phyloP scores from a whole-genome alignment of 2,329 filamentous ascomycete genomes.

The Hirsutella rhossiliensis region DNA sequence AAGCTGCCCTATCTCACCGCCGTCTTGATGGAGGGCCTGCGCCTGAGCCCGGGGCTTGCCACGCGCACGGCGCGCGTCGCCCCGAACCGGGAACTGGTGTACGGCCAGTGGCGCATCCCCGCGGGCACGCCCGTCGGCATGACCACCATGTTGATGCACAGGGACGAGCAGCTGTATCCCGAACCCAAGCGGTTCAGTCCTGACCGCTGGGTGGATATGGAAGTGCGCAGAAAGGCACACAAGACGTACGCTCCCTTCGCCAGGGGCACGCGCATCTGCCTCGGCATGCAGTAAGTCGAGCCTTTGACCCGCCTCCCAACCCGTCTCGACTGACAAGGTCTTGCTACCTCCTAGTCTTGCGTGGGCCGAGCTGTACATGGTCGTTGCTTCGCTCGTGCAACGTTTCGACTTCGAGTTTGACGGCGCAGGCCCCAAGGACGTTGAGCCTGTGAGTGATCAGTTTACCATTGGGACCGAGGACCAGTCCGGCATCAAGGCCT shows the following conservation, averaged over 20 bases:
- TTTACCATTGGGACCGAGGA: background rate
- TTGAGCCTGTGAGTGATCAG: background rate
- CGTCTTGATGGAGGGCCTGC: constrained; percentile 22
- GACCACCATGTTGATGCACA: constrained; percentile 17
- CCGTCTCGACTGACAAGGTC: background rate
- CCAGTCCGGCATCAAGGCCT: too few relatives aligned
- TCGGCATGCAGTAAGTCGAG: background rate
- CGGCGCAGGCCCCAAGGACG: background rate
- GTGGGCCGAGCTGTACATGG: background rate
- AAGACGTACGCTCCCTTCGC: background rate
- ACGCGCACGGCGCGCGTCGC: constrained; percentile 14
- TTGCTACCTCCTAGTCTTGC: background rate
- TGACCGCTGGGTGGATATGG: constrained; percentile 11
- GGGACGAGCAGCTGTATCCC: constrained; percentile 11
- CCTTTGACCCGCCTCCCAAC: background rate
- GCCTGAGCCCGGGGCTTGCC: constrained; percentile 24
- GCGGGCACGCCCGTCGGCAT: constrained; percentile 21
- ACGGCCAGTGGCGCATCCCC: constrained; percentile 16
- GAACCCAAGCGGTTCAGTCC: constrained; percentile 12
- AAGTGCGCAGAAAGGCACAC: background rate
- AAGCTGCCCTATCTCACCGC: constrained; percentile 24
- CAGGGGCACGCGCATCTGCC: background rate
- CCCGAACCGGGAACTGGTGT: constrained; percentile 13
- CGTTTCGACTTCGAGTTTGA: background rate
- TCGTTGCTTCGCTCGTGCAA: background rate